Evolutionary conservation across 768 basidiomycete species (phyloP).

Genomic region (Termitomyces eurrhizus): DNA sequence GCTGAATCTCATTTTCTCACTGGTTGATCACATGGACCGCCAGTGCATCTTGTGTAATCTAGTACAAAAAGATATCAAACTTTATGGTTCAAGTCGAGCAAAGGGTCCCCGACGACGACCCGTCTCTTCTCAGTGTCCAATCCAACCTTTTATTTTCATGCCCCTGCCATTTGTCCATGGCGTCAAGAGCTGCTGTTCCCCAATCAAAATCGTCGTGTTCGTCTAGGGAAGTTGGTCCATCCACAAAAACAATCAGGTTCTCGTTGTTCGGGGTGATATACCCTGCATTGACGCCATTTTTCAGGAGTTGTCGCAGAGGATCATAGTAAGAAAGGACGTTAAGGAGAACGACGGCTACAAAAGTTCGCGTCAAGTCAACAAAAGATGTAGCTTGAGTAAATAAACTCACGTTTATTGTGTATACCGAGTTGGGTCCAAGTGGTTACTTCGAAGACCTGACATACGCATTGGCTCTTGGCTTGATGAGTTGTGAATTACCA

Average conservation of each 20-base stretch:
- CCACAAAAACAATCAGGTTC: constrained; percentile 66
- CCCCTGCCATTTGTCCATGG: constrained; percentile 57
- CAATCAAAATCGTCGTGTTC: constrained; percentile 69
- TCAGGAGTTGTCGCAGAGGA: constrained; percentile 73
- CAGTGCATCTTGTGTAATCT: not conserved
- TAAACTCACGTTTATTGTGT: constrained; percentile 66
- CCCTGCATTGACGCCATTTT: constrained; percentile 60
- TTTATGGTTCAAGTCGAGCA: constrained; percentile 1
- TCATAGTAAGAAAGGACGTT: constrained; percentile 85
- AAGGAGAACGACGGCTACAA: constrained; percentile 74
- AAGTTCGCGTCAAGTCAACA: not conserved
- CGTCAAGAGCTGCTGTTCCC: constrained; percentile 66
- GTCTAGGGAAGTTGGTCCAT: constrained; percentile 53
- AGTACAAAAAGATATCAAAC: not conserved
- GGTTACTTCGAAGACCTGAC: constrained; percentile 80
- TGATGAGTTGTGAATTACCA: not conserved
- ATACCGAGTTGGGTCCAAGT: constrained; percentile 95
- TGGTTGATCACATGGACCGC: not conserved
- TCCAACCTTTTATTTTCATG: constrained; percentile 34
- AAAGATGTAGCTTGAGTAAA: not conserved
- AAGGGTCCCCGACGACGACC: constrained; percentile 10
- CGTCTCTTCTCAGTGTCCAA: constrained; percentile 44
- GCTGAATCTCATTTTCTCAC: not conserved
- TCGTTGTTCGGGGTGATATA: constrained; percentile 69
- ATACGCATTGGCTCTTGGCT: not conserved